A percentile compares a stretch with the other conserved stretches of the same genome.
phyloP scores from a whole-genome alignment of 2,329 filamentous ascomycete genomes.

The Neonectria hederae region DNA sequence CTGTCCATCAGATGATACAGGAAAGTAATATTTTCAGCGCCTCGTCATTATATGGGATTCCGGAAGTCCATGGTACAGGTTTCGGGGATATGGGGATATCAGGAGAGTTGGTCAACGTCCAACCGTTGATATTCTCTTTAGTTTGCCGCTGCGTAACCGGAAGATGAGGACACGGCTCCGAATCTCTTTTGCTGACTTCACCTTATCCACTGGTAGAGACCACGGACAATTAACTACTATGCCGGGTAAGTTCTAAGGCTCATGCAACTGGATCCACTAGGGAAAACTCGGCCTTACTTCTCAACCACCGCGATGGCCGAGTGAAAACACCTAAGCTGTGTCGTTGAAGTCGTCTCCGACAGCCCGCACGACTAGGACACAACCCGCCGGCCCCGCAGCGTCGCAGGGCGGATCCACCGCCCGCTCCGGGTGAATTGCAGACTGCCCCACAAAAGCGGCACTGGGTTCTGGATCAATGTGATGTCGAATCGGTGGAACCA shows the following conservation, averaged over 20 bases:
- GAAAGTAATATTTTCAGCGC: not conserved
- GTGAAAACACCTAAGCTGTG: slow-evolving; percentile 5
- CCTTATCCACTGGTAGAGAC: no score
- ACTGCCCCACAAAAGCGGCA: slow-evolving; percentile 38
- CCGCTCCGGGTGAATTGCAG: slow-evolving; percentile 41
- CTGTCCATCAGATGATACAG: not conserved
- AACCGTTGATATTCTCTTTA: not conserved
- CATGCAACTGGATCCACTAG: not conserved
- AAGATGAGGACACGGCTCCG: not conserved
- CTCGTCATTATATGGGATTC: slow-evolving; percentile 2
- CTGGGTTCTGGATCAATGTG: slow-evolving; percentile 25
- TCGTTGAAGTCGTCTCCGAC: not conserved
- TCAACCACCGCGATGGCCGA: slow-evolving; percentile 25
- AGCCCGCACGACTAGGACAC: not conserved
- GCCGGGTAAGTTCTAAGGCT: not conserved
- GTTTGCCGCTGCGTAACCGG: no score
- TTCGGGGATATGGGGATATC: slow-evolving; percentile 7
- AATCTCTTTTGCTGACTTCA: not conserved
- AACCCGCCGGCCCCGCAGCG: not conserved
- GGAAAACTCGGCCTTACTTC: not conserved
- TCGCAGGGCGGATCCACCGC: slow-evolving; percentile 25
- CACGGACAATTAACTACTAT: no score
- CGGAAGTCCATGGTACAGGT: not conserved
- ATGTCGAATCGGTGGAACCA: slow-evolving; percentile 25
- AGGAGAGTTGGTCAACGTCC: not conserved